Conservation (phyloP, 345 rosid species). For the Anacardium occidentale region DNA sequence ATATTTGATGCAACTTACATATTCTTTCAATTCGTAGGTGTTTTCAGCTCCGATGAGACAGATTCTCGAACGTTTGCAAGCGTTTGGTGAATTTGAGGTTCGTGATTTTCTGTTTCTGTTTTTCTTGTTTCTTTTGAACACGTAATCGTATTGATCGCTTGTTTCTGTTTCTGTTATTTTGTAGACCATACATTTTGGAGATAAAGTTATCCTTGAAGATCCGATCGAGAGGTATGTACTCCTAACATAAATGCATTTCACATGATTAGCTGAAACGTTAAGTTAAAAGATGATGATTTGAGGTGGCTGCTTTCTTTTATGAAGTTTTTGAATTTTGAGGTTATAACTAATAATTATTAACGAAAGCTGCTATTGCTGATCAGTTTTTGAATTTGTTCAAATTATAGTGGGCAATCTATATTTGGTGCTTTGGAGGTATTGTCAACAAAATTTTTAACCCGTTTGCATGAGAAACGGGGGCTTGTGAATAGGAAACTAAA, state of each 20-base stretch:
- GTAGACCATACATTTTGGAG: conserved; percentile 82
- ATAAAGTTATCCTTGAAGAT: conserved; percentile 79
- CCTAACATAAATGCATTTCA: neutral
- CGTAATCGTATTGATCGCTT: neutral
- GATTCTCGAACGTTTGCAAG: conserved; percentile 73
- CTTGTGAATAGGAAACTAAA: neutral
- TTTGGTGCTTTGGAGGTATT: neutral
- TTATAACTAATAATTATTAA: too few species aligned
- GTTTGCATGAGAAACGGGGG: neutral
- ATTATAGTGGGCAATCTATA: neutral
- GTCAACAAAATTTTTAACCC: neutral
- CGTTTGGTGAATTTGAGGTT: conserved; percentile 98
- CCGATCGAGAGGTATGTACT: conserved; percentile 73
- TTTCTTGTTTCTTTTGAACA: conserved; percentile 4
- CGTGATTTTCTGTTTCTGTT: neutral
- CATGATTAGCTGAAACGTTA: conserved; percentile 13
- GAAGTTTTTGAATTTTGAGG: too few species aligned
- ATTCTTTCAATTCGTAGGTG: conserved; percentile 39
- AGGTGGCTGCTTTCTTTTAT: too few species aligned
- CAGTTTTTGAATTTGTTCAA: neutral
- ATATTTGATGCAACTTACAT: neutral
- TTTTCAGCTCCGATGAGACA: conserved; percentile 87
- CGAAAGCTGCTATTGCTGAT: too few species aligned
- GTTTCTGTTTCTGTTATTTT: neutral
- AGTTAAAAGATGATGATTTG: too few species aligned